A percentile compares a stretch with the other conserved stretches of the same genome.
phyloP scores from a whole-genome alignment of 2,329 filamentous ascomycete genomes.

The Aspergillus felis region DNA sequence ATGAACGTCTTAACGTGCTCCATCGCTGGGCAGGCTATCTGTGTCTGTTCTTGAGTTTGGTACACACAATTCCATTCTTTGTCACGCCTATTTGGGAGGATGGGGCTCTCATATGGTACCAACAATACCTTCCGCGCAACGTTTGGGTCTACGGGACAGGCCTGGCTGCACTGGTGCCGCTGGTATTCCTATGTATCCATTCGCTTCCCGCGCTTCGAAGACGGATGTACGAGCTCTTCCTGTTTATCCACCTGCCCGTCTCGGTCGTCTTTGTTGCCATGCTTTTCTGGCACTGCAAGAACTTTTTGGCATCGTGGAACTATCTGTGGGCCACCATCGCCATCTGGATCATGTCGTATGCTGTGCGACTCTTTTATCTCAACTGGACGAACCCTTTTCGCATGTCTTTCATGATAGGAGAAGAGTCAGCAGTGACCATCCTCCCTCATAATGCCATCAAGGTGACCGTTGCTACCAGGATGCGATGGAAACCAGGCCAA shows the following conservation, averaged over 20 bases:
- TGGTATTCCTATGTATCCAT: constrained; percentile 77
- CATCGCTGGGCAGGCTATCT: constrained; percentile 90
- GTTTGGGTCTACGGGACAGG: constrained; percentile 78
- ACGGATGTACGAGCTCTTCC: constrained; percentile 80
- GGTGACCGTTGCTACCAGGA: constrained; percentile 87
- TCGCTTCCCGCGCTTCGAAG: constrained; percentile 76
- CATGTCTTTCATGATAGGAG: constrained; percentile 78
- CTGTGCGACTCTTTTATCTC: constrained; percentile 73
- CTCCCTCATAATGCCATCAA: constrained; percentile 95
- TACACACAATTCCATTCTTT: constrained; percentile 88
- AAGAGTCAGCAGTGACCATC: constrained; percentile 84
- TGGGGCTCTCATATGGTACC: constrained; percentile 66
- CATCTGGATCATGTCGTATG: constrained; percentile 74
- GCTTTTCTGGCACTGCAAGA: constrained; percentile 94
- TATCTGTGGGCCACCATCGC: constrained; percentile 79
- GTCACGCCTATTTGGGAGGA: constrained; percentile 83
- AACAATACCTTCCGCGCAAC: constrained; percentile 60
- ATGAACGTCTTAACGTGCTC: constrained; percentile 86
- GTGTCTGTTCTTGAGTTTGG: constrained; percentile 73
- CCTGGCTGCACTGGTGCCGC: constrained; percentile 70
- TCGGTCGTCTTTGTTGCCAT: constrained; percentile 76
- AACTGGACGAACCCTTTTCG: constrained; percentile 85
- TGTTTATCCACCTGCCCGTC: constrained; percentile 75
- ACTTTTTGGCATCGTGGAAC: constrained; percentile 83
- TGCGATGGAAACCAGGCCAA: constrained; percentile 89